Evolutionary conservation across 768 basidiomycete species (phyloP).

Genomic region (Podaxis rugospora): DNA sequence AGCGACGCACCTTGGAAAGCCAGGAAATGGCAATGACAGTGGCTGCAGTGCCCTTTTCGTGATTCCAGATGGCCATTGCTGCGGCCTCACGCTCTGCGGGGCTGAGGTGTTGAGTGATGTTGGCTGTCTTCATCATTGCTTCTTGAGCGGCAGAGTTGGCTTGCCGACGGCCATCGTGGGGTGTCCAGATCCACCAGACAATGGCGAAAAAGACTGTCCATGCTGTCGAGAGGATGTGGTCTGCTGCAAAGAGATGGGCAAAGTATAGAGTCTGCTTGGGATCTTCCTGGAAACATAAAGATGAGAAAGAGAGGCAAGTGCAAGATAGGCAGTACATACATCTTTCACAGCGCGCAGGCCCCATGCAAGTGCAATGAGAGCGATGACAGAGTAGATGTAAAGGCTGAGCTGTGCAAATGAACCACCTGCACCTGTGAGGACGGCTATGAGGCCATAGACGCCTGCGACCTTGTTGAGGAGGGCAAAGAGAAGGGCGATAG

Average conservation of each 20-base stretch:
- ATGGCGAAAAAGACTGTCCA: slow-evolving; percentile 94
- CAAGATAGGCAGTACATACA: slow-evolving; percentile 41
- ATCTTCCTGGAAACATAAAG: slow-evolving; percentile 64
- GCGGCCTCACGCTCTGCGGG: slow-evolving; percentile 64
- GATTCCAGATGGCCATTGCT: slow-evolving; percentile 82
- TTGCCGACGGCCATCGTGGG: slow-evolving; percentile 83
- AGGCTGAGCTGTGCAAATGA: slow-evolving; percentile 88
- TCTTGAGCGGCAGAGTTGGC: slow-evolving; percentile 87
- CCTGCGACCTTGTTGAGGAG: slow-evolving; percentile 98
- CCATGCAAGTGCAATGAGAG: slow-evolving; percentile 79
- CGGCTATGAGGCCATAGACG: slow-evolving; percentile 91
- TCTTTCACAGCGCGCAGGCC: slow-evolving; percentile 82
- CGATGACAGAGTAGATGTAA: slow-evolving; percentile 89
- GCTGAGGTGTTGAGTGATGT: slow-evolving; percentile 48
- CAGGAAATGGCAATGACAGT: slow-evolving; percentile 79
- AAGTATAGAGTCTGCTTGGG: slow-evolving; percentile 81
- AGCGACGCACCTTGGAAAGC: slow-evolving; percentile 71
- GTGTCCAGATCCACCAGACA: slow-evolving; percentile 86
- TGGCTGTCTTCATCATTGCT: slow-evolving; percentile 67
- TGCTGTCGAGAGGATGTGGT: slow-evolving; percentile 84
- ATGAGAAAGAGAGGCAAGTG: slow-evolving; percentile 5
- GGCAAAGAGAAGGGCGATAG: slow-evolving; percentile 83
- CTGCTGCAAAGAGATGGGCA: slow-evolving; percentile 87
- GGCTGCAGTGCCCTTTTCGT: slow-evolving; percentile 81
- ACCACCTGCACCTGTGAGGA: slow-evolving; percentile 88